These are phyloP conservation scores for Coemansia sp. DNA, from an alignment of 192 early-diverging fungal genomes.

Conservation along the genomic window DNA sequence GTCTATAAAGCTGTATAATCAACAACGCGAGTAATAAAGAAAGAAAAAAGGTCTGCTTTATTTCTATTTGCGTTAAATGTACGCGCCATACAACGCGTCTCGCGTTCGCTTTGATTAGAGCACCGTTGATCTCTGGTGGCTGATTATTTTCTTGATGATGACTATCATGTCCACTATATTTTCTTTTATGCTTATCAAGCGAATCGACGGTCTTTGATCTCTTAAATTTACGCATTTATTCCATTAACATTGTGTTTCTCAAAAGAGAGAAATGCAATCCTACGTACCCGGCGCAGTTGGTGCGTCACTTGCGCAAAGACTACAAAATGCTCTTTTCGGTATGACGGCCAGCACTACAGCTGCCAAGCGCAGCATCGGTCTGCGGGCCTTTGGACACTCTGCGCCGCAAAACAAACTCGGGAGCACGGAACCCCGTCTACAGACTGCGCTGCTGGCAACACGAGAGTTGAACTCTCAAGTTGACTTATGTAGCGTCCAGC, in stretches of 20 bases:
- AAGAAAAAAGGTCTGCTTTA: no score
- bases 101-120: no score
- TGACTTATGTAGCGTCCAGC: background rate
- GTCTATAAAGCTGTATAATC: no score
- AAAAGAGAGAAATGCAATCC: conserved; percentile 27
- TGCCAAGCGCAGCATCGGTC: background rate
- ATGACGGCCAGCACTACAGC: background rate
- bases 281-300: conserved; percentile 9
- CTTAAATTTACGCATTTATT: background rate
- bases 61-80: no score
- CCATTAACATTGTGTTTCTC: background rate
- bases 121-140: no score
- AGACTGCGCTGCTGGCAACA: background rate
- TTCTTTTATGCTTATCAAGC: no score
- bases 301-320: conserved; percentile 9
- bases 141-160: no score
- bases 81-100: no score
- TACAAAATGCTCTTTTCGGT: background rate
- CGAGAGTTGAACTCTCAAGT: conserved; percentile 6
- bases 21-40: no score
- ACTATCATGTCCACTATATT: no score
- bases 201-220: background rate
- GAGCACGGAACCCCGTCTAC: background rate
- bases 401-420: background rate
- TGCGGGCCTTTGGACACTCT: background rate